These are phyloP conservation scores for Debaryomyces sp. DNA, from an alignment of 1,139 yeast genomes.

Conservation along the genomic window DNA sequence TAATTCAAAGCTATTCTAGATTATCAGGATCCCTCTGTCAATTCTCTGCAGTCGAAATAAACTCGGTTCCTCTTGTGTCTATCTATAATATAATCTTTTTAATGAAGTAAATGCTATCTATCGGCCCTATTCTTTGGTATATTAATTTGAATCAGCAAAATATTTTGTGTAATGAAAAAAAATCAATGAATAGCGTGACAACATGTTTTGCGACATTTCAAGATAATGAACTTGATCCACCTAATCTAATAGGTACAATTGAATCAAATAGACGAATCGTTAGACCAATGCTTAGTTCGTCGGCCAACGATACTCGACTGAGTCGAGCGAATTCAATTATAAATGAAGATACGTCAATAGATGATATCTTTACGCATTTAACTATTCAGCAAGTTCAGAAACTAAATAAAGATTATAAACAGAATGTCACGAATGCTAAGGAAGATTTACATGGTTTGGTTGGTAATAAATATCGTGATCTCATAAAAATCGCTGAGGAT, in stretches of 20 bases:
- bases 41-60: background rate
- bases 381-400: slow-evolving; percentile 39
- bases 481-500: slow-evolving; percentile 69
- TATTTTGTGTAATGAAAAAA: slow-evolving; percentile 4
- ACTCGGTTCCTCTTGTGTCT: background rate
- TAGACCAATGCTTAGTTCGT: background rate
- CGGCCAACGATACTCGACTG: background rate
- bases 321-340: background rate
- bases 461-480: slow-evolving; percentile 66
- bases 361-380: slow-evolving; percentile 38
- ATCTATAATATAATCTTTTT: background rate
- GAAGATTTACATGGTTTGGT: slow-evolving; percentile 58
- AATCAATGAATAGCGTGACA: slow-evolving; percentile 1
- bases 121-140: background rate
- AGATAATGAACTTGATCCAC: background rate
- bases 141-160: background rate
- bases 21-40: background rate
- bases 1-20: background rate
- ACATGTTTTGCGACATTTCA: slow-evolving; percentile 1
- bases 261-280: background rate
- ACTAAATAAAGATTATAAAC: slow-evolving; percentile 32
- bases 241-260: background rate
- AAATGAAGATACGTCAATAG: slow-evolving; percentile 23
- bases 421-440: slow-evolving; percentile 27
- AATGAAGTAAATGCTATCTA: background rate